phyloP scores from a whole-genome alignment of 768 basidiomycete species.

The Trametes cinnabarina region DNA sequence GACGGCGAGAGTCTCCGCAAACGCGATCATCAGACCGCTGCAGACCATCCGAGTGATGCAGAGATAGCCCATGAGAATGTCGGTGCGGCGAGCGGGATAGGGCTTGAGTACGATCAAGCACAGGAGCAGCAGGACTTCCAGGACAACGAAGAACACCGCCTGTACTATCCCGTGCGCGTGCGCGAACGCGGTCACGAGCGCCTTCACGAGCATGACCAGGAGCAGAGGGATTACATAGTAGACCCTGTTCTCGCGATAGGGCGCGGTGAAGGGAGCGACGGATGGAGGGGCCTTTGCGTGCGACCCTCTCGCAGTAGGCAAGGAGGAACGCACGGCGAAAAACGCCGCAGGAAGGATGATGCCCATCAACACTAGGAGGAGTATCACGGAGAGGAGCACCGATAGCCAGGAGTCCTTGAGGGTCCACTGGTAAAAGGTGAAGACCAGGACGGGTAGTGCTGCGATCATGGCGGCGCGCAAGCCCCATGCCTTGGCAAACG shows the following conservation, averaged over 20 bases:
- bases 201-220: conserved; percentile 58
- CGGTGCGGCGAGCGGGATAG: conserved; percentile 62
- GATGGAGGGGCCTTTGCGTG: conserved; percentile 23
- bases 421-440: conserved; percentile 90
- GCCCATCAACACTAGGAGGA: conserved; percentile 51
- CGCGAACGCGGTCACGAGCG: conserved; percentile 70
- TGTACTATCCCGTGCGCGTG: conserved; percentile 64
- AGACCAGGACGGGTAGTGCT: conserved; percentile 68
- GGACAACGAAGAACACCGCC: conserved; percentile 59
- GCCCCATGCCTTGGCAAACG: conserved; percentile 57
- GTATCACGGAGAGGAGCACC: conserved; percentile 71
- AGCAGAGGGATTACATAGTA: conserved; percentile 64
- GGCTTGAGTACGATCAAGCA: conserved; percentile 57
- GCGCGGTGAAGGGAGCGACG: conserved; percentile 60
- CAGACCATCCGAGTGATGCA: conserved; percentile 66
- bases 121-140: conserved; percentile 62
- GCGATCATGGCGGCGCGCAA: conserved; percentile 66
- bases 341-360: conserved; percentile 48
- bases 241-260: conserved; percentile 64
- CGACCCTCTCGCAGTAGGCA: neutral
- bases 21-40: conserved; percentile 73
- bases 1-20: conserved; percentile 62
- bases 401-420: conserved; percentile 86
- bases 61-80: conserved; percentile 68
- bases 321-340: conserved; percentile 44